Conservation (phyloP, 2,329 filamentous ascomycete species). For the Arthrocladium fulminans region DNA sequence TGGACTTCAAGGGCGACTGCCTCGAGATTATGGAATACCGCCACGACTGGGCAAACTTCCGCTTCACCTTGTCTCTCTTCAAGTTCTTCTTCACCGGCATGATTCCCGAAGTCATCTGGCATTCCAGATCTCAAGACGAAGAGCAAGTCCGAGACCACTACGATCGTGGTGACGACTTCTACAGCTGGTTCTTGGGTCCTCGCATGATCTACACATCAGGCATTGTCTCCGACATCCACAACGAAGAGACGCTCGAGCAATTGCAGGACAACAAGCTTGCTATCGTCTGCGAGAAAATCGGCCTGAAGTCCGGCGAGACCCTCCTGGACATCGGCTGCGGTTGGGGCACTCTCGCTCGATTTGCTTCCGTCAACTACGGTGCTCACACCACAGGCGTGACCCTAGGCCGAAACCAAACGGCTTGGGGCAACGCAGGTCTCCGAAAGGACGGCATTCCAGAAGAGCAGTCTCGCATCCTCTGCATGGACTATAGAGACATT, state of each 20-base stretch:
- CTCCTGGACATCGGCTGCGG: constrained; percentile 95
- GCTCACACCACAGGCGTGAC: constrained; percentile 81
- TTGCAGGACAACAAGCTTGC: constrained; percentile 96
- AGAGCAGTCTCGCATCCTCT: constrained; percentile 82
- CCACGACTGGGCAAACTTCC: constrained; percentile 94
- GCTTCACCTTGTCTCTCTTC: constrained; percentile 77
- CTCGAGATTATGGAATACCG: constrained; percentile 86
- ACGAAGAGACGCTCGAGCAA: constrained; percentile 85
- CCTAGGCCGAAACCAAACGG: constrained; percentile 89
- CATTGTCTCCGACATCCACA: constrained; percentile 77
- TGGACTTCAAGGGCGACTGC: constrained; percentile 89
- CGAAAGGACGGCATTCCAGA: constrained; percentile 73
- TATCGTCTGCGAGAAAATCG: constrained; percentile 93
- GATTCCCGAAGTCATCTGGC: constrained; percentile 83
- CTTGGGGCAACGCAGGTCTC: constrained; percentile 88
- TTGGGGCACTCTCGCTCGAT: constrained; percentile 93
- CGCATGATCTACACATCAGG: constrained; percentile 99
- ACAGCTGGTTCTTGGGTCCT: constrained; percentile 94
- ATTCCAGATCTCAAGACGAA: constrained; percentile 87
- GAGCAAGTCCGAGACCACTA: constrained; percentile 92
- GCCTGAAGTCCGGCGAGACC: constrained; percentile 66
- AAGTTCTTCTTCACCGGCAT: constrained; percentile 82
- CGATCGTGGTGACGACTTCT: constrained; percentile 96
- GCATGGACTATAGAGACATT: constrained; percentile 96
- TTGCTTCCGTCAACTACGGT: constrained; percentile 85